phyloP scores from a whole-genome alignment of 371 early-diverging fungal genomes.

The Massospora cicadina region DNA sequence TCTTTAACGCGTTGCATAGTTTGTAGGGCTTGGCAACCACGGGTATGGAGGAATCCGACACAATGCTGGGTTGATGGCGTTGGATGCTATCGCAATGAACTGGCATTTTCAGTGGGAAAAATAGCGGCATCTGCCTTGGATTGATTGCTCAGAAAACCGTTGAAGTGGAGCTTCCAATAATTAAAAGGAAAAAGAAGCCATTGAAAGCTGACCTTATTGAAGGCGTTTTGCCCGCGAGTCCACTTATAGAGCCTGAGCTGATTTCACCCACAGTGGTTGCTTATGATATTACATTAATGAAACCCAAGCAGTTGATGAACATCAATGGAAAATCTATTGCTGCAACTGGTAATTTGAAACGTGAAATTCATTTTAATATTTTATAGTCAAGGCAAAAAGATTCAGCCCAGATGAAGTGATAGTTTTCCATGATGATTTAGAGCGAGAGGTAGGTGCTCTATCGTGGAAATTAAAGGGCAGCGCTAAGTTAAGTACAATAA shows the following conservation, averaged over 20 bases:
- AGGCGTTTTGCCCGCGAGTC: background rate
- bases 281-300: constrained; percentile 31
- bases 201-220: too few relatives aligned
- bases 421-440: constrained; percentile 63
- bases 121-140: constrained; percentile 23
- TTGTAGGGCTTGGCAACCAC: constrained; percentile 56
- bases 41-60: constrained; percentile 44
- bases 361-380: background rate
- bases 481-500: constrained; percentile 21
- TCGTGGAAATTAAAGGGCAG: constrained; percentile 38
- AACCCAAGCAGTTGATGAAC: constrained; percentile 50
- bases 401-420: constrained; percentile 22
- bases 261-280: constrained; percentile 13
- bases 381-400: background rate
- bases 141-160: constrained; percentile 21
- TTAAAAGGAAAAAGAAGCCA: background rate
- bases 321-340: constrained; percentile 42
- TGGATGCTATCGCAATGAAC: constrained; percentile 32
- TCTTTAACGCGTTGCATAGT: too few relatives aligned
- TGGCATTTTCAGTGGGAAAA: constrained; percentile 27
- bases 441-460: constrained; percentile 40
- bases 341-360: constrained; percentile 32
- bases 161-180: constrained; percentile 7
- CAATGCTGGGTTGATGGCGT: constrained; percentile 53
- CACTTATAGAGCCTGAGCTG: constrained; percentile 6